Conservation (phyloP, 2,329 filamentous ascomycete genomes). For the Fusarium dlaminii region DNA sequence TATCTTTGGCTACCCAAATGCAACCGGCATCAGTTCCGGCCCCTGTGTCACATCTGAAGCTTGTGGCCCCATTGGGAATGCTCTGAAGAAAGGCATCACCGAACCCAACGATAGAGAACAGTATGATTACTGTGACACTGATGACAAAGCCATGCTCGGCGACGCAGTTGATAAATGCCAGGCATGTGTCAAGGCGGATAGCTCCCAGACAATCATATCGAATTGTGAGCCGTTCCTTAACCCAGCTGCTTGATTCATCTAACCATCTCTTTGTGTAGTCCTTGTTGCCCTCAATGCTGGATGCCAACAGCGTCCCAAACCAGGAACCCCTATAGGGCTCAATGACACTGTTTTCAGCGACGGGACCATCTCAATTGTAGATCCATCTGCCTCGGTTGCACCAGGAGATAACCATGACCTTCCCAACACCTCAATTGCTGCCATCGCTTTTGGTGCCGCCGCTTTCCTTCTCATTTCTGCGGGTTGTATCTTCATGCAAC, state of each 20-base stretch:
- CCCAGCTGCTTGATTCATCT: not conserved
- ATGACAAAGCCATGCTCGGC: constrained; percentile 48
- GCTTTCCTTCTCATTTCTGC: constrained; percentile 50
- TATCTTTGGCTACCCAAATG: constrained; percentile 62
- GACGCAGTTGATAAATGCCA: constrained; percentile 53
- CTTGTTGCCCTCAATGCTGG: constrained; percentile 62
- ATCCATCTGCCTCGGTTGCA: constrained; percentile 43
- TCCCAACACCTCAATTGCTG: constrained; percentile 54
- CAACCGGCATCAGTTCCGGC: constrained; percentile 53
- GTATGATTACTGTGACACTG: constrained; percentile 59
- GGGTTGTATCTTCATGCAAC: constrained; percentile 55
- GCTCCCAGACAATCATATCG: constrained; percentile 55
- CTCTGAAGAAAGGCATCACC: constrained; percentile 54
- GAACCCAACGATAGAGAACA: constrained; percentile 46
- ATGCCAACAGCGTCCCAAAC: constrained; percentile 57
- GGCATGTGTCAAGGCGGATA: constrained; percentile 56
- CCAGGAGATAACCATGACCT: constrained; percentile 37
- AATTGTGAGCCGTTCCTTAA: constrained; percentile 55
- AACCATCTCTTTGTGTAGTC: constrained; percentile 46
- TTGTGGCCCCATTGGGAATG: constrained; percentile 56
- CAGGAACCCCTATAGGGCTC: constrained; percentile 50
- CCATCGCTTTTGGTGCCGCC: constrained; percentile 54
- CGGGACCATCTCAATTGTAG: constrained; percentile 44
- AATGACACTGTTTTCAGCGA: constrained; percentile 58
- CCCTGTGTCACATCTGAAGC: constrained; percentile 63